Base-by-base conservation (phyloP, 2,329 filamentous ascomycete species). In the Cryphonectria japonica region DNA sequence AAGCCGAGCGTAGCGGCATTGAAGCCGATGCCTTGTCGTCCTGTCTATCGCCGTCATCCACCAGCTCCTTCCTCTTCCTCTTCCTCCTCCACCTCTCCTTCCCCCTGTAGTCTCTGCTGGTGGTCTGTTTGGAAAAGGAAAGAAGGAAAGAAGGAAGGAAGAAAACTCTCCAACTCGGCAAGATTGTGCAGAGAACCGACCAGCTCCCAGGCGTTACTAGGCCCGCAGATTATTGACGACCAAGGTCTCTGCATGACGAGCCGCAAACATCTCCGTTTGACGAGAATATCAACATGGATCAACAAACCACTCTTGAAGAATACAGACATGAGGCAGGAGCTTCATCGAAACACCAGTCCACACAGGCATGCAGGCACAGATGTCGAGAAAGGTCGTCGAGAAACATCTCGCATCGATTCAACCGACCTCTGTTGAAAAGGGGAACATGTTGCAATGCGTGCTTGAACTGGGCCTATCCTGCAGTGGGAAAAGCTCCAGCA, bases 11-110 rank as follows among this genome's bases (percentile, higher is more conserved):
- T 59, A 65, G 52, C 41, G 59, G 65, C 61, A 70, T 19, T 63
- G 43, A 71, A 73, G 61, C 69, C 70, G 67, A 62, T 69, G 62
- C 54, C 70, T 69, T 66, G 52, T 50, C 46, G 46, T 50, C 46
- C n/a, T 50, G 46, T 50, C 22, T n/a, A 50, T 9, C 46, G 8
- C 22, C 46, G 52, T 43, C 43, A 64, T 22, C 60, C 54, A 59
- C 54, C 14, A 29, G 52, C 46, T n/a, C 46, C 46, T 50, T 50
- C 46, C 46, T 50, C 46, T 50, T 50, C 46, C 46, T n/a, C 46
- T n/a, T 50, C 19, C 6, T 46, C 16, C 16, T 46, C 43, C 19
- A 6, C 43, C 16, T 46, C 43, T 46, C 19, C 43, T 46, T 46
- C 43, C 43, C 22, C 43, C 16, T 22, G 46, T 19, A n/a, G 4